Evolutionary conservation across 2,329 filamentous ascomycete genomes (phyloP), one percentile per base, ranked within the genome.

Genomic region (Hymenoscyphus repandus): DNA sequence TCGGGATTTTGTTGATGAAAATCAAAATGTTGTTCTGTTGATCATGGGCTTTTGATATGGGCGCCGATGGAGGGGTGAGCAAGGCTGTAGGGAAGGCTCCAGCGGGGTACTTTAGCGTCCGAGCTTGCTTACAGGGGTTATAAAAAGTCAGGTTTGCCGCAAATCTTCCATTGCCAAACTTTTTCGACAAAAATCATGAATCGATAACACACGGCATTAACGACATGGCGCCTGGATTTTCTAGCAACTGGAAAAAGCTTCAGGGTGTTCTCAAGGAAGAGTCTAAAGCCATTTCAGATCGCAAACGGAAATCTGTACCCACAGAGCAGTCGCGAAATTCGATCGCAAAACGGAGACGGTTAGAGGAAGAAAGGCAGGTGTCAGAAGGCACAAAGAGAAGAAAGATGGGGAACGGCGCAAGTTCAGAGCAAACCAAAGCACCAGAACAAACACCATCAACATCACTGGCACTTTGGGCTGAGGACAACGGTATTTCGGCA

Each of bases 201-300:
- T 20, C 32, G 22, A 52, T 51, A 55, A 27, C 32, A 49, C 47
- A 9, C 44, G 20, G 2, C 36, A 47, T 20, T 44, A 38, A 54
- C 46, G 55, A 56, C 53, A 67, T 67, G 65, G 59, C 63, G 38
- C 62, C 62, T 6, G 58, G 64, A 60, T 69, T 85, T 32, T 85
- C 82, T 11, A 82, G 79, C 48, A 91, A 91, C 66, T 91, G 87
- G 87, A 90, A 89, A 70, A 85, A 79, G 70, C 75, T 91, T 49
- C 86, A 90, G 70, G 78, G 79, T 58, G 77, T 77, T 61, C 47
- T 68, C 12, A 74, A 75, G 55, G 70, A 75, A 56, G 74, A 76
- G 60, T 64, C 68, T 31, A 65, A 66, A 51, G 55, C 52, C 31
- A 58, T 30, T 20, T 20, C 51, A 9, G 57, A 62, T 58, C 68